Evolutionary conservation across 306 rosid genomes (phyloP).

Genomic region (Pyrus betulifolia): DNA sequence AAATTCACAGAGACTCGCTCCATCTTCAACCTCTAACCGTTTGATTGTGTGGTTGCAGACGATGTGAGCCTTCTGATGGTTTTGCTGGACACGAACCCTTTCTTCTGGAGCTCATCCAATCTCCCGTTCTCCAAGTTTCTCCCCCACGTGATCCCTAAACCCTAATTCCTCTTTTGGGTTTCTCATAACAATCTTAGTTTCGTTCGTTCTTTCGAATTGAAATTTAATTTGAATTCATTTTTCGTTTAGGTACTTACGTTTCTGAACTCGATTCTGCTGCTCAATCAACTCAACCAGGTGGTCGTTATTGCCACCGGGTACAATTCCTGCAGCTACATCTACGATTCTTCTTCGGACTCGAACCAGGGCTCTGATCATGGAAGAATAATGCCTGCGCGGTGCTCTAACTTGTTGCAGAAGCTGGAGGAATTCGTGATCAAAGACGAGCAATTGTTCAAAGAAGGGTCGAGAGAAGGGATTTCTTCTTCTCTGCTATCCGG

Average conservation of each 20-base stretch:
- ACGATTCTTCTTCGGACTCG: conserved; percentile 48
- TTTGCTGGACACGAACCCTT: conserved; percentile 73
- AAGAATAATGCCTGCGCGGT: conserved; percentile 67
- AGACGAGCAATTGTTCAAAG: conserved; percentile 47
- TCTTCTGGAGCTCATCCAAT: conserved; percentile 73
- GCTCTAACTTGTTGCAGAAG: conserved; percentile 53
- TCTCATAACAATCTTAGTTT: background rate
- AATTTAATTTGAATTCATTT: background rate
- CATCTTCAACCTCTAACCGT: background rate
- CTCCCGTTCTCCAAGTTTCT: conserved; percentile 69
- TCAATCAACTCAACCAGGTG: conserved; percentile 78
- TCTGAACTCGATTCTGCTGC: conserved; percentile 65
- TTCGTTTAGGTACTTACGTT: conserved; percentile 60
- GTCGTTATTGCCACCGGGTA: conserved; percentile 86
- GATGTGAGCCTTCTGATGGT: conserved; percentile 86
- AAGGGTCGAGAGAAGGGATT: conserved; percentile 30
- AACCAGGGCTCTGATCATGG: conserved; percentile 46
- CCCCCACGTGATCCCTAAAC: conserved; percentile 53
- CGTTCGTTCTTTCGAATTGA: background rate
- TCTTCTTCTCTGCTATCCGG: conserved; percentile 76
- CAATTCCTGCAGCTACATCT: conserved; percentile 67
- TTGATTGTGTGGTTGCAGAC: conserved; percentile 42
- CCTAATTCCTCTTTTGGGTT: background rate
- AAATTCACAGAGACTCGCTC: background rate
- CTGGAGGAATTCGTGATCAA: conserved; percentile 49